Evolutionary conservation across 352 stramenopile species (phyloP).

Genomic region (Globisporangium polare): DNA sequence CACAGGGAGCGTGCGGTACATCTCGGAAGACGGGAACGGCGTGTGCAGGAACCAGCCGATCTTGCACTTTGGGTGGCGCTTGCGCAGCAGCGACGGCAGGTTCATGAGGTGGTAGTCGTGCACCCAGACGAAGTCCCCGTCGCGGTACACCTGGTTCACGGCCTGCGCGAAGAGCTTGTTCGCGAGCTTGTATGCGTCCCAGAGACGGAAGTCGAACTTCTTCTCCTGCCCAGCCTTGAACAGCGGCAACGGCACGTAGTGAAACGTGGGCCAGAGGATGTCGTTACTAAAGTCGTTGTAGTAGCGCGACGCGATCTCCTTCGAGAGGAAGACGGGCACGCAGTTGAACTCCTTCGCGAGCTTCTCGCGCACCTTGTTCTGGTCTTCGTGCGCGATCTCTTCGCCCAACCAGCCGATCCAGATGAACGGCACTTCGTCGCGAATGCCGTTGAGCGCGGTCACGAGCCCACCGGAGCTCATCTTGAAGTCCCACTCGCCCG

Average conservation of each 20-base stretch:
- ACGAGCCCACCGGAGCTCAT: slow-evolving; percentile 89
- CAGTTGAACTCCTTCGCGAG: slow-evolving; percentile 87
- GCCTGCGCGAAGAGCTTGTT: slow-evolving; percentile 86
- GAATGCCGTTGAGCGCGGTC: slow-evolving; percentile 85
- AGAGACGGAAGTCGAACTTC: slow-evolving; percentile 89
- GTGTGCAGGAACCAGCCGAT: slow-evolving; percentile 90
- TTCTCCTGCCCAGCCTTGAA: slow-evolving; percentile 87
- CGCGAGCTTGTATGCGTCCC: slow-evolving; percentile 83
- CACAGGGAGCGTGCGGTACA: slow-evolving; percentile 82
- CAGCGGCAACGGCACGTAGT: slow-evolving; percentile 88
- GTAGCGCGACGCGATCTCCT: slow-evolving; percentile 86
- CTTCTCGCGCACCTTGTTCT: slow-evolving; percentile 74
- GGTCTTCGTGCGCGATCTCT: slow-evolving; percentile 83
- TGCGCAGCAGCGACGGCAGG: slow-evolving; percentile 74
- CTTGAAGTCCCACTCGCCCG: slow-evolving; percentile 80
- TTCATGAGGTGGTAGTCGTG: slow-evolving; percentile 91
- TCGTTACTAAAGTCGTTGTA: slow-evolving; percentile 93
- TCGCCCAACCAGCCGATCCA: slow-evolving; percentile 91
- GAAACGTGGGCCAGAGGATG: slow-evolving; percentile 90
- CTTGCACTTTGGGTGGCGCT: slow-evolving; percentile 63
- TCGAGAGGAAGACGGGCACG: slow-evolving; percentile 86
- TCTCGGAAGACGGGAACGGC: slow-evolving; percentile 82
- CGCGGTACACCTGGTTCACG: slow-evolving; percentile 82
- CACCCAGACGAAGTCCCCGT: slow-evolving; percentile 86
- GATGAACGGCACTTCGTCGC: slow-evolving; percentile 87